Evolutionary conservation across 2,329 filamentous ascomycete genomes (phyloP).

Genomic region (Setomelanomma holmii): DNA sequence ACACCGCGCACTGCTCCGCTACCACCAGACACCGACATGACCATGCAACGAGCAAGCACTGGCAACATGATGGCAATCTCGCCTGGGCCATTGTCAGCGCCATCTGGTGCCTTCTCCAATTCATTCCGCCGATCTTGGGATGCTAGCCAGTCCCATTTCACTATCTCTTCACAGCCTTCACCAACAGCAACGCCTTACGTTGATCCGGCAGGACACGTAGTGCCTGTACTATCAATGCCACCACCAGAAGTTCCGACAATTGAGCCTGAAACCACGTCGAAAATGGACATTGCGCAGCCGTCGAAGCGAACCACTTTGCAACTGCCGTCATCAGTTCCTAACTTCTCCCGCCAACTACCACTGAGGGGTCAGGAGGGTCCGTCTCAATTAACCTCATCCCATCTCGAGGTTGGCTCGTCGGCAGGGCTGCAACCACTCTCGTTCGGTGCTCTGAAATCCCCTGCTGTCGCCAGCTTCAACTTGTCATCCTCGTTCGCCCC

Average conservation of each 20-base stretch:
- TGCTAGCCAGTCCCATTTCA: conserved; percentile 44
- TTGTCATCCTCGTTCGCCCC: conserved; percentile 28
- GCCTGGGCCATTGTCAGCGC: conserved; percentile 51
- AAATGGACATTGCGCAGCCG: conserved; percentile 17
- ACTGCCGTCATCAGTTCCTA: conserved; percentile 32
- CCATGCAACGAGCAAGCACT: conserved; percentile 52
- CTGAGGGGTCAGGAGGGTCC: conserved; percentile 28
- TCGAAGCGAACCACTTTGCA: conserved; percentile 19
- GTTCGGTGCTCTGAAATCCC: conserved; percentile 36
- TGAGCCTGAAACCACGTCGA: conserved; percentile 6
- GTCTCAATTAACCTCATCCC: conserved; percentile 15
- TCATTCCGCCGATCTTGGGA: conserved; percentile 52
- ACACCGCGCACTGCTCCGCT: conserved; percentile 49
- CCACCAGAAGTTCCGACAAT: conserved; percentile 26
- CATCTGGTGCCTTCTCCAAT: conserved; percentile 45
- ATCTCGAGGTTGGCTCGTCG: conserved; percentile 18
- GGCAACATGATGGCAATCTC: conserved; percentile 52
- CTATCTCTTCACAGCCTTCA: conserved; percentile 38
- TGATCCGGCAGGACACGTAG: conserved; percentile 46
- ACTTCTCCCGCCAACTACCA: conserved; percentile 50
- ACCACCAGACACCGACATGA: conserved; percentile 57
- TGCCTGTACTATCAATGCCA: conserved; percentile 46
- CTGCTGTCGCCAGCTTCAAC: conserved; percentile 36
- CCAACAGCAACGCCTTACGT: conserved; percentile 42
- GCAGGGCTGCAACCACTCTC: conserved; percentile 28